A percentile compares a stretch with the other conserved stretches of the same genome.
These are phyloP conservation scores for Emmonsiellopsis sp. DNA, from an alignment of 2,329 filamentous ascomycete genomes.

Conservation along the genomic window DNA sequence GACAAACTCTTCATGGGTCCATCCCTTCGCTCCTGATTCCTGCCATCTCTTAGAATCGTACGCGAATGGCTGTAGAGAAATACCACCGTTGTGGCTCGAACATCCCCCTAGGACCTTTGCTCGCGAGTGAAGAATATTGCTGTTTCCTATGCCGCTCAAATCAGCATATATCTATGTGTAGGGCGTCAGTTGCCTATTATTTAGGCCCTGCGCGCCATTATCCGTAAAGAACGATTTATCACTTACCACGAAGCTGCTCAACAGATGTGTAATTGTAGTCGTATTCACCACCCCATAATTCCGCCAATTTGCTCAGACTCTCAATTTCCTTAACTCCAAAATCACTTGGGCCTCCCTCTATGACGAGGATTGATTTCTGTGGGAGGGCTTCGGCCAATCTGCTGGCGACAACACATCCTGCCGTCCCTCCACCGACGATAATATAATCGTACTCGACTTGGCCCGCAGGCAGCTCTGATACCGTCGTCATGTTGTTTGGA, in stretches of 20 bases:
- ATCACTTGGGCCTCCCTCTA: slow-evolving; percentile 84
- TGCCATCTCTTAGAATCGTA: slow-evolving; percentile 84
- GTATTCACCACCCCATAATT: slow-evolving; percentile 71
- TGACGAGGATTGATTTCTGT: slow-evolving; percentile 67
- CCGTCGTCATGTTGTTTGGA: too few species aligned
- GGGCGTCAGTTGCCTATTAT: not conserved
- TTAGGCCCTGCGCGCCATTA: not conserved
- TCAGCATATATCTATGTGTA: not conserved
- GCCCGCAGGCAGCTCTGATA: too few species aligned
- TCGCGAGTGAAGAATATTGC: slow-evolving; percentile 80
- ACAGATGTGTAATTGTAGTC: slow-evolving; percentile 88
- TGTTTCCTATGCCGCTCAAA: slow-evolving; percentile 55
- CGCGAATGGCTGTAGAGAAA: slow-evolving; percentile 84
- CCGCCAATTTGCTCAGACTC: slow-evolving; percentile 78
- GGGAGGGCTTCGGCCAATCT: slow-evolving; percentile 76
- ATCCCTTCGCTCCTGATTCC: slow-evolving; percentile 68
- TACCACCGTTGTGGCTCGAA: slow-evolving; percentile 88
- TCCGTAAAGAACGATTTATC: too few species aligned
- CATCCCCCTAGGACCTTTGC: slow-evolving; percentile 89
- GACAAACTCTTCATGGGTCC: slow-evolving; percentile 78
- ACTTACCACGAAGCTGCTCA: slow-evolving; percentile 51
- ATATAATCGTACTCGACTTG: slow-evolving; percentile 60
- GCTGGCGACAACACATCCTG: slow-evolving; percentile 74
- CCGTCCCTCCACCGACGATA: slow-evolving; percentile 76
- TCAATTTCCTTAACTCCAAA: slow-evolving; percentile 80